Percentiles rank a stretch among this genome's conserved stretches.
Evolutionary conservation across 805 yeast genomes (phyloP).

Genomic region (Cyberlindnera euphorbiiphila): DNA sequence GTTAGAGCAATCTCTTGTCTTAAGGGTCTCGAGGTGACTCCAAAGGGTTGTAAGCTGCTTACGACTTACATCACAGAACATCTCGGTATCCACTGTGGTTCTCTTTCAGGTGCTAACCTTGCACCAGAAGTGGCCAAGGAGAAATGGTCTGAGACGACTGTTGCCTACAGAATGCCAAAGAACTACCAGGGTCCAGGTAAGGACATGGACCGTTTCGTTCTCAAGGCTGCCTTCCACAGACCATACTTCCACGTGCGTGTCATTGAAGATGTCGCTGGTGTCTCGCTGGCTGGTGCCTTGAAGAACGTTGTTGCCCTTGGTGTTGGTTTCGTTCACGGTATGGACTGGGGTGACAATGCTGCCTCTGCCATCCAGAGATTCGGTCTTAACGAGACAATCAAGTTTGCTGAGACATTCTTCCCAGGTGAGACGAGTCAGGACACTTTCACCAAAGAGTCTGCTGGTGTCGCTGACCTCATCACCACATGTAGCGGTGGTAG

Average conservation of each 20-base stretch:
- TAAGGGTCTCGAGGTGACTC: conserved; percentile 82
- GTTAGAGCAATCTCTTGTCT: conserved; percentile 92
- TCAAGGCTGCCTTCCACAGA: conserved; percentile 89
- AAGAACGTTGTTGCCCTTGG: conserved; percentile 95
- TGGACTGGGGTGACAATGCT: conserved; percentile 99
- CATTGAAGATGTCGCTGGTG: conserved; percentile 91
- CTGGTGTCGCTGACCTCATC: conserved; percentile 97
- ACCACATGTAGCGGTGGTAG: conserved; percentile 98
- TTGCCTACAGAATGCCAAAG: conserved; percentile 76
- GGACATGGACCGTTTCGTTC: conserved; percentile 60
- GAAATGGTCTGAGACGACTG: conserved; percentile 97
- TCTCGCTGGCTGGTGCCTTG: conserved; percentile 93
- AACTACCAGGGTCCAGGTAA: conserved; percentile 46
- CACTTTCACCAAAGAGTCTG: conserved; percentile 90
- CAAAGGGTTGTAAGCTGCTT: conserved; percentile 79
- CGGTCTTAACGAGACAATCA: conserved; percentile 86
- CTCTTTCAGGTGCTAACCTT: conserved; percentile 92
- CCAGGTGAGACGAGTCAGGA: conserved; percentile 41
- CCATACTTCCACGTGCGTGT: conserved; percentile 97
- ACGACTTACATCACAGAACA: conserved; percentile 75
- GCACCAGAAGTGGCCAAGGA: conserved; percentile 96
- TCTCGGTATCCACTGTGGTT: conserved; percentile 91
- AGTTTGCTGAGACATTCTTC: conserved; percentile 80
- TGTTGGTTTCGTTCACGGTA: conserved; percentile 96
- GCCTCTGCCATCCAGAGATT: conserved; percentile 97